Evolutionary conservation across 495 filamentous ascomycete genomes (phyloP).

Genomic region (Rhypophila decipiens): DNA sequence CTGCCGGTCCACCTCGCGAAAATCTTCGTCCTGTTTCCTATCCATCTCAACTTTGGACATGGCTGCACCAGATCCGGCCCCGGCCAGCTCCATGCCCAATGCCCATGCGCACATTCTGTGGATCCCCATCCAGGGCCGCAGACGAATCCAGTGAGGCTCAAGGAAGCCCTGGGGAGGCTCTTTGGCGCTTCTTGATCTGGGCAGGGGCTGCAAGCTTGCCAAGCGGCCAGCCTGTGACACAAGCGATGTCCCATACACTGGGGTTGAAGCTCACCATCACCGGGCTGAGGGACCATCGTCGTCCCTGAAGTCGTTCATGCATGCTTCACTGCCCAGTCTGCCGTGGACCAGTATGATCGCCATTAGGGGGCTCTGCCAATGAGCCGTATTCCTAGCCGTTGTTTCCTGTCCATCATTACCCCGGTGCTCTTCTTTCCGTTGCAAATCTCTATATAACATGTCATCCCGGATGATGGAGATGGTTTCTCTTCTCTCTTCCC

Average conservation of each 20-base stretch:
- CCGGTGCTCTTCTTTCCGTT: neutral
- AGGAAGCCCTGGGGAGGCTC: conserved; percentile 12
- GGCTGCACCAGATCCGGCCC: conserved; percentile 5
- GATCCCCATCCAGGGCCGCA: conserved; percentile 4
- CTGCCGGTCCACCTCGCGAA: conserved; percentile 15
- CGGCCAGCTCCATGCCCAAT: conserved; percentile 2
- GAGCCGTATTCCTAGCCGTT: neutral
- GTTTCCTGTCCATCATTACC: conserved; percentile 14
- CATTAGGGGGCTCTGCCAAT: conserved; percentile 21
- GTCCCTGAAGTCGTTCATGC: conserved; percentile 6
- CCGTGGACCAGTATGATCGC: conserved; percentile 25
- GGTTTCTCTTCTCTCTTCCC: conserved; percentile 30
- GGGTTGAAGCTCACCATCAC: neutral
- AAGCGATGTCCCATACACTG: conserved; percentile 15
- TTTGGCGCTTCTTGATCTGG: conserved; percentile 2
- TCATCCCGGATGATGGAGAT: conserved; percentile 1
- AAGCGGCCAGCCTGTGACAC: conserved; percentile 14
- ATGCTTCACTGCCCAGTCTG: conserved; percentile 13
- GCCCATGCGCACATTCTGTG: too few species aligned
- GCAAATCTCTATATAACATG: conserved; percentile 22
- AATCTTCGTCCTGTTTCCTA: conserved; percentile 5
- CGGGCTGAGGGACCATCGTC: conserved; percentile 3
- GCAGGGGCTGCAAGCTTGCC: conserved; percentile 9
- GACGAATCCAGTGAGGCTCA: conserved; percentile 15
- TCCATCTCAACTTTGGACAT: conserved; percentile 8